Percentiles rank a stretch among this genome's conserved stretches.
Evolutionary conservation across 345 rosid genomes (phyloP).

Genomic region (Noccaea caerulescens): DNA sequence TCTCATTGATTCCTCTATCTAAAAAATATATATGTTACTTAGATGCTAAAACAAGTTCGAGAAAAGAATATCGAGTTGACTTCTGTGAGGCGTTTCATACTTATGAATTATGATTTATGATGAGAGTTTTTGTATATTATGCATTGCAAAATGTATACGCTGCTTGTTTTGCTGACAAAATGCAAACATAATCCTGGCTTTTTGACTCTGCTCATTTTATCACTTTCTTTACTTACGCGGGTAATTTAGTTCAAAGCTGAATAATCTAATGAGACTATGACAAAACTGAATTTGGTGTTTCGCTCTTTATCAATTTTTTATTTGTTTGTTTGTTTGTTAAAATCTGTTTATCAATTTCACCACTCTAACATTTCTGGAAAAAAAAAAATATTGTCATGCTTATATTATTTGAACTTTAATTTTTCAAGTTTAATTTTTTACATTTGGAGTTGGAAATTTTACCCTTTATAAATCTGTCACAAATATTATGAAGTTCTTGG

Average conservation of each 20-base stretch:
- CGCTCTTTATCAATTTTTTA: neutral
- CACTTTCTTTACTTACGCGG: slow-evolving; percentile 27
- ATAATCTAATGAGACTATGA: neutral
- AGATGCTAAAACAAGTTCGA: neutral
- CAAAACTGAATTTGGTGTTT: slow-evolving; percentile 1
- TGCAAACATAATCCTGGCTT: slow-evolving; percentile 11
- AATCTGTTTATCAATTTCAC: too few relatives aligned
- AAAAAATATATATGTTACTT: neutral
- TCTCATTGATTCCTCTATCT: slow-evolving; percentile 3
- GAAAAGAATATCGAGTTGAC: slow-evolving; percentile 31
- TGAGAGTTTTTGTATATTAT: neutral
- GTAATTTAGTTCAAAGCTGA: slow-evolving; percentile 22
- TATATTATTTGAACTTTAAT: too few relatives aligned
- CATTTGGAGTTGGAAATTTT: too few relatives aligned
- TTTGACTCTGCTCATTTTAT: slow-evolving; percentile 17
- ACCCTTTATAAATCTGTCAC: too few relatives aligned
- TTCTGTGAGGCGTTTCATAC: slow-evolving; percentile 27
- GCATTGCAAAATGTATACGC: slow-evolving; percentile 11
- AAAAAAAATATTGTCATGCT: too few relatives aligned
- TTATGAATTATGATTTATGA: neutral
- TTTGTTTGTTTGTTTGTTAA: too few relatives aligned
- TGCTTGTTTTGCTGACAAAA: slow-evolving; percentile 35
- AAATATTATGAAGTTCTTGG: too few relatives aligned
- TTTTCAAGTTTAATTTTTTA: too few relatives aligned
- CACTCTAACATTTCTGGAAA: too few relatives aligned